phyloP scores from a whole-genome alignment of 495 filamentous ascomycete genomes.

The Aspergillus olivimuriae region DNA sequence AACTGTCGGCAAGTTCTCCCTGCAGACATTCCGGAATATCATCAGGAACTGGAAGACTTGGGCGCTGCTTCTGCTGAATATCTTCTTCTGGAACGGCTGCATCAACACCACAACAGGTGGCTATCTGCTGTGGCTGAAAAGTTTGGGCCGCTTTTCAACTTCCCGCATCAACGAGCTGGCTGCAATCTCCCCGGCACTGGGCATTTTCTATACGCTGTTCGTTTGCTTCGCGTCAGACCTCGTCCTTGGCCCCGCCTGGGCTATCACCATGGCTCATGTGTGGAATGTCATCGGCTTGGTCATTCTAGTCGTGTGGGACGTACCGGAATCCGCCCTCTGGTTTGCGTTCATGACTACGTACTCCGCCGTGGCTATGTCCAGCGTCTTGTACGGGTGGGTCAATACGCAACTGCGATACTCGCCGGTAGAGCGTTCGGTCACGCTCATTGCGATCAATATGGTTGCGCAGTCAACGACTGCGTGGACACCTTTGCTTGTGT shows the following conservation, averaged over 20 bases:
- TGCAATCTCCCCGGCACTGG: constrained; percentile 34
- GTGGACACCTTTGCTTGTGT: constrained; percentile 32
- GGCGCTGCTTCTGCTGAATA: constrained; percentile 36
- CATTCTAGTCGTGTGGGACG: constrained; percentile 45
- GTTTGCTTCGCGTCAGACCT: constrained; percentile 45
- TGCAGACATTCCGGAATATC: constrained; percentile 23
- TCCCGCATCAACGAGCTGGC: constrained; percentile 38
- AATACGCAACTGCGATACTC: constrained; percentile 43
- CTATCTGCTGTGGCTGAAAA: constrained; percentile 41
- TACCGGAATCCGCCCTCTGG: constrained; percentile 42
- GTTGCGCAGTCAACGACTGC: constrained; percentile 42
- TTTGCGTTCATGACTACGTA: constrained; percentile 39
- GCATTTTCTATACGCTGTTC: constrained; percentile 41
- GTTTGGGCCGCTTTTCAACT: constrained; percentile 33
- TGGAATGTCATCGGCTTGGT: constrained; percentile 35
- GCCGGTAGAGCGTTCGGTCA: constrained; percentile 51
- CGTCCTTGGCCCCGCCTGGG: constrained; percentile 34
- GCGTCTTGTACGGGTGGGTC: constrained; percentile 41
- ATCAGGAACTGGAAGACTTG: constrained; percentile 28
- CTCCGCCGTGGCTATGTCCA: constrained; percentile 28
- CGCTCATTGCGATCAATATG: constrained; percentile 46
- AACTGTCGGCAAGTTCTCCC: constrained; percentile 23
- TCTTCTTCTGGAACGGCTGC: constrained; percentile 45
- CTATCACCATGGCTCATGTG: constrained; percentile 38
- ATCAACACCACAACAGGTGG: constrained; percentile 24